Evolutionary conservation across 495 filamentous ascomycete genomes (phyloP).

Genomic region (Corynascus novoguineensis): DNA sequence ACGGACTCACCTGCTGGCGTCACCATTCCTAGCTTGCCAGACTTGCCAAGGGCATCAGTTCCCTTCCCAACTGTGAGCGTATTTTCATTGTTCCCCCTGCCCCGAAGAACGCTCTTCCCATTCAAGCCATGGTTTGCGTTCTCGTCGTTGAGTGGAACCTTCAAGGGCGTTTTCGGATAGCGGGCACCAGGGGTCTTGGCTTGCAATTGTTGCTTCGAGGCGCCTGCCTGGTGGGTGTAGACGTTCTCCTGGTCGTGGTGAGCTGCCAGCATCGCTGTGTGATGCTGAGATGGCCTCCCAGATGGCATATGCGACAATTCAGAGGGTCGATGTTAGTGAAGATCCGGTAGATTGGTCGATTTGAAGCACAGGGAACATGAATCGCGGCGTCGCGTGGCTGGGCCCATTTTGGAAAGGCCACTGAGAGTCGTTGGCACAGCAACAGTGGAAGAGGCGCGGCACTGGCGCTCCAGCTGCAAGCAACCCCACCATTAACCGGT

Average conservation of each 20-base stretch:
- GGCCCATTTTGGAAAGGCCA: neutral
- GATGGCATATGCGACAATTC: conserved; percentile 3
- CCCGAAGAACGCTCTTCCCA: conserved; percentile 58
- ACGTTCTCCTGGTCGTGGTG: conserved; percentile 81
- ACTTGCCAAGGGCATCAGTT: conserved; percentile 43
- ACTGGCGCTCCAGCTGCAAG: conserved; percentile 1
- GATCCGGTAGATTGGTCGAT: neutral
- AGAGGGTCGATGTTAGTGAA: neutral
- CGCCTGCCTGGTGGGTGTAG: conserved; percentile 68
- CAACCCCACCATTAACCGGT: conserved; percentile 27
- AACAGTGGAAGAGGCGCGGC: conserved; percentile 6
- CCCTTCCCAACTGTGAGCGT: conserved; percentile 54
- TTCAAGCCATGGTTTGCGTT: conserved; percentile 58
- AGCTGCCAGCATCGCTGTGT: conserved; percentile 63
- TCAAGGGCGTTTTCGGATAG: conserved; percentile 79
- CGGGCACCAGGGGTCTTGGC: conserved; percentile 75
- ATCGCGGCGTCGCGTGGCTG: conserved; percentile 5
- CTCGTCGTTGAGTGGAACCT: conserved; percentile 79
- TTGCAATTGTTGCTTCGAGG: conserved; percentile 66
- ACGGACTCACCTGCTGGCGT: conserved; percentile 56
- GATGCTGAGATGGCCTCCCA: conserved; percentile 15
- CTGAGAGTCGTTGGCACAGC: conserved; percentile 21
- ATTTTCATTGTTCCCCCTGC: conserved; percentile 56
- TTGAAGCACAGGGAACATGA: neutral
- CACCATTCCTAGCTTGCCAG: conserved; percentile 51